phyloP scores from a whole-genome alignment of 495 filamentous ascomycete species.

The Penicillium psychrofluorescens region DNA sequence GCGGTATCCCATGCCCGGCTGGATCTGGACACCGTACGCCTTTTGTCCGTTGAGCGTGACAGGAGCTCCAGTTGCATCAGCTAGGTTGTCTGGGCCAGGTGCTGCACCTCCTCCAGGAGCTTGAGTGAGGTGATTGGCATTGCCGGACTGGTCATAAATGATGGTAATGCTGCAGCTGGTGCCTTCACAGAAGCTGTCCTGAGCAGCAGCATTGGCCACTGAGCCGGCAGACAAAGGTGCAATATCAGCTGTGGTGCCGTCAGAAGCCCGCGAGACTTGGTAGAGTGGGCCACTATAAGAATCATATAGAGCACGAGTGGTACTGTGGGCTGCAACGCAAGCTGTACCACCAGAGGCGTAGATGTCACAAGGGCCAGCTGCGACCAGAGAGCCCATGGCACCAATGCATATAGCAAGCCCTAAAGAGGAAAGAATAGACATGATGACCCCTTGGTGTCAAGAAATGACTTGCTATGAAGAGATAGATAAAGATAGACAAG shows the following conservation, averaged over 20 bases:
- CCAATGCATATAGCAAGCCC: conserved; percentile 30
- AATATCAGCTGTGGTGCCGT: conserved; percentile 38
- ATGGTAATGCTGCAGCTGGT: conserved; percentile 52
- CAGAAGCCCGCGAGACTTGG: conserved; percentile 47
- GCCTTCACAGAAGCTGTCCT: conserved; percentile 49
- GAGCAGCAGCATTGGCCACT: conserved; percentile 48
- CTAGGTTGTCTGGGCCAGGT: conserved; percentile 47
- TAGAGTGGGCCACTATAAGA: conserved; percentile 45
- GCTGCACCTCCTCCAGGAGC: no score
- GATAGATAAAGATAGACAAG: no score
- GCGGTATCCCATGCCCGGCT: conserved; percentile 49
- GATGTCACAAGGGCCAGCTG: conserved; percentile 49
- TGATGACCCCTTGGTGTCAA: no score
- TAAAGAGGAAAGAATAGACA: conserved; percentile 13
- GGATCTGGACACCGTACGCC: conserved; percentile 52
- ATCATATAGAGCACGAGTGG: conserved; percentile 51
- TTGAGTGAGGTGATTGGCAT: conserved; percentile 49
- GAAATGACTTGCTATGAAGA: no score
- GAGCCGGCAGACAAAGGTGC: conserved; percentile 42
- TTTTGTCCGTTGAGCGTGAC: conserved; percentile 51
- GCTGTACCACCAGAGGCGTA: conserved; percentile 45
- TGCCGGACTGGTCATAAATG: conserved; percentile 55
- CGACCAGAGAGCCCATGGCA: conserved; percentile 31
- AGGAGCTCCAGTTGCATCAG: conserved; percentile 47
- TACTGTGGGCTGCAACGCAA: conserved; percentile 53